Conservation (phyloP, 352 stramenopile species). For the Phytopythium cucurbitacearum region DNA sequence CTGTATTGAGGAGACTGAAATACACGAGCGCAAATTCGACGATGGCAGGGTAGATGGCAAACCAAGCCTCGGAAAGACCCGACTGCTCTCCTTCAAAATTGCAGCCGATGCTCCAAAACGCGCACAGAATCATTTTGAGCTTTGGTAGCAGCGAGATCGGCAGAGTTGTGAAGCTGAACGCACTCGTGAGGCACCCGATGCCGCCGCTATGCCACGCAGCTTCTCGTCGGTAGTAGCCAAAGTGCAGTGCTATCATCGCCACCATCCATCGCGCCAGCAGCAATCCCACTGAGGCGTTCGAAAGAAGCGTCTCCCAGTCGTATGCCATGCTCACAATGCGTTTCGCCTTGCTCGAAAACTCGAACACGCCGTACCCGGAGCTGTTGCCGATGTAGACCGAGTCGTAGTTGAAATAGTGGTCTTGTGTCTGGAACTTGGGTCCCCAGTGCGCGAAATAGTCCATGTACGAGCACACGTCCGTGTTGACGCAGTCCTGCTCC, state of each 20-base stretch:
- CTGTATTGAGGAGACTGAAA: constrained; percentile 15
- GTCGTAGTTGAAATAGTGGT: not conserved
- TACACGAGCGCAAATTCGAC: constrained; percentile 17
- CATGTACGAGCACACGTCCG: not conserved
- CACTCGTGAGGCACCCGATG: constrained; percentile 19
- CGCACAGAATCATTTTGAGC: constrained; percentile 23
- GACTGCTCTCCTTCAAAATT: constrained; percentile 33
- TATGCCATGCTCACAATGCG: constrained; percentile 24
- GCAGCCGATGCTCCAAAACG: constrained; percentile 28
- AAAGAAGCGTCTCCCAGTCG: constrained; percentile 38
- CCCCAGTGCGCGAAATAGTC: constrained; percentile 1
- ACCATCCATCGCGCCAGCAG: constrained; percentile 39
- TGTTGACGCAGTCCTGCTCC: constrained; percentile 2
- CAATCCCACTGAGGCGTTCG: constrained; percentile 30
- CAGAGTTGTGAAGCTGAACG: constrained; percentile 20
- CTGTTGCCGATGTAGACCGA: constrained; percentile 9
- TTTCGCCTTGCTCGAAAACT: constrained; percentile 9
- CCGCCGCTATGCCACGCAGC: constrained; percentile 6
- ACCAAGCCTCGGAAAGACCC: constrained; percentile 19
- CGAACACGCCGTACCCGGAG: constrained; percentile 27
- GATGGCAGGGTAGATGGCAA: constrained; percentile 20
- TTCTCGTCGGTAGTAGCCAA: constrained; percentile 9
- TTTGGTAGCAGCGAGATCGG: constrained; percentile 25
- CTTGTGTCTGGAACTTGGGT: not conserved
- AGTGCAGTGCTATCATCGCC: constrained; percentile 29